A percentile compares a stretch with the other conserved stretches of the same genome.
Evolutionary conservation across 768 basidiomycete genomes (phyloP).

Genomic region (Lentinula detonsa): DNA sequence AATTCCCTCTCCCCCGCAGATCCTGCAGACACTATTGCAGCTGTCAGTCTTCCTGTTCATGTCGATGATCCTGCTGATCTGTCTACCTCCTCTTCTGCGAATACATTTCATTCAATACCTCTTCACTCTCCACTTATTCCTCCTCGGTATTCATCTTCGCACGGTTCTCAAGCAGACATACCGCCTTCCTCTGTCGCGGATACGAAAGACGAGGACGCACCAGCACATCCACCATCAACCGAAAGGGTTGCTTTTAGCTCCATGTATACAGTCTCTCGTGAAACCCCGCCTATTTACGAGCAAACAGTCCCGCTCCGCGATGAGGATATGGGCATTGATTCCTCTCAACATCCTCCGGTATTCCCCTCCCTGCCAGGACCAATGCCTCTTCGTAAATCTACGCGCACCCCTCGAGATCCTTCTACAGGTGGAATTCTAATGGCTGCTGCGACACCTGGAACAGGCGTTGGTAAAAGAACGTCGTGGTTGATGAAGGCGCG

Average conservation of each 20-base stretch:
- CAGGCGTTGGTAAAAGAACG: constrained; percentile 54
- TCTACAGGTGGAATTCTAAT: constrained; percentile 20
- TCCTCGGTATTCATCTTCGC: neutral
- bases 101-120: constrained; percentile 32
- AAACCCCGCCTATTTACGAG: neutral
- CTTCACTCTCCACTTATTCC: constrained; percentile 25
- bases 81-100: constrained; percentile 24
- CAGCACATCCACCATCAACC: neutral
- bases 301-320: neutral
- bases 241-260: neutral
- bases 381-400: constrained; percentile 64
- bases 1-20: constrained; percentile 1
- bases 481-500: constrained; percentile 80
- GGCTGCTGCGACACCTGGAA: constrained; percentile 35
- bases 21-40: constrained; percentile 11
- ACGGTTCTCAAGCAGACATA: neutral
- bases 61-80: constrained; percentile 6
- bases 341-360: constrained; percentile 27
- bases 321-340: constrained; percentile 20
- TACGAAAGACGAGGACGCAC: neutral
- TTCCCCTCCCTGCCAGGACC: constrained; percentile 68
- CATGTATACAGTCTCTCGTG: neutral
- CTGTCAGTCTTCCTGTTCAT: constrained; percentile 4
- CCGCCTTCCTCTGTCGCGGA: neutral
- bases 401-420: constrained; percentile 43